These are phyloP conservation scores for Discostella pseudostelligera DNA, from an alignment of 108 stramenopile species.

Conservation along the genomic window DNA sequence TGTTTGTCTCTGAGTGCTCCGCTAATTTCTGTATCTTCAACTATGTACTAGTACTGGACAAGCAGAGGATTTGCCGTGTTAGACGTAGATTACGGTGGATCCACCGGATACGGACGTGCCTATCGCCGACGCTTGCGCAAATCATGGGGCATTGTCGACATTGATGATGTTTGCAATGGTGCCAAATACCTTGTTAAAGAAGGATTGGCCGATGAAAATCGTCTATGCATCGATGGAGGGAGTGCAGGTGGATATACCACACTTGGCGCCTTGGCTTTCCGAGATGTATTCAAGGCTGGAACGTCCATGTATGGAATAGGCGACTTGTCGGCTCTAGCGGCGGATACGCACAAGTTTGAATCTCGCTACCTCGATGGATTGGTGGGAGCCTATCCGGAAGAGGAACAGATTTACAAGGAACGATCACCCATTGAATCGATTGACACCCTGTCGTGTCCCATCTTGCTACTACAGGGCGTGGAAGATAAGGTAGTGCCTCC, in stretches of 20 bases:
- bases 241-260: conserved; percentile 87
- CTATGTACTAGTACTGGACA: conserved; percentile 55
- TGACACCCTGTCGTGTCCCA: conserved; percentile 73
- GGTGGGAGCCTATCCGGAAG: conserved; percentile 70
- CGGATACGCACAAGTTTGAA: conserved; percentile 87
- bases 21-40: not conserved
- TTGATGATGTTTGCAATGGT: conserved; percentile 77
- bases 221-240: conserved; percentile 82
- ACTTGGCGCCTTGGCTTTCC: conserved; percentile 70
- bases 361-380: conserved; percentile 77
- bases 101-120: conserved; percentile 76
- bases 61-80: conserved; percentile 81
- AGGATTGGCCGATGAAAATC: conserved; percentile 57
- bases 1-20: not conserved
- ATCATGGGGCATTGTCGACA: conserved; percentile 78
- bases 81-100: conserved; percentile 85
- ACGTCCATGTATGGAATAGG: conserved; percentile 74
- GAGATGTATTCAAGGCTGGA: conserved; percentile 73
- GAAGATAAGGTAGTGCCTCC: conserved; percentile 89
- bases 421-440: conserved; percentile 71
- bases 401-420: conserved; percentile 59
- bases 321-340: conserved; percentile 72
- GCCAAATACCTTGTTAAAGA: conserved; percentile 62
- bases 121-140: conserved; percentile 65
- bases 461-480: conserved; percentile 71